Evolutionary conservation across 2,329 filamentous ascomycete genomes (phyloP).

Genomic region (Volutella citrinella): DNA sequence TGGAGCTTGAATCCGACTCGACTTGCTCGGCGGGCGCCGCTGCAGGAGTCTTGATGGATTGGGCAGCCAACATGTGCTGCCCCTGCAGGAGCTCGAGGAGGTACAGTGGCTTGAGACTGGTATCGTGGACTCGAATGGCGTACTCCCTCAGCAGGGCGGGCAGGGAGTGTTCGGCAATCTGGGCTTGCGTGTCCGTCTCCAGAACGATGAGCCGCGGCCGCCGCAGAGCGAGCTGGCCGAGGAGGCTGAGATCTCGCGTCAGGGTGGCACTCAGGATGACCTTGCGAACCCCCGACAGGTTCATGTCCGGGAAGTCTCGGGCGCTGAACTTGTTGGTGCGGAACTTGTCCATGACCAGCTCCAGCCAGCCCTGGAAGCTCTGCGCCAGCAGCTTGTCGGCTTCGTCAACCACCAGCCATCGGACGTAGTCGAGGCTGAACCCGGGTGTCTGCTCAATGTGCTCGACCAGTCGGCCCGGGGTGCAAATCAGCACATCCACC

Average conservation of each 20-base stretch:
- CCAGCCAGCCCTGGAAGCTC: slow-evolving; percentile 89
- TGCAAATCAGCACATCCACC: slow-evolving; percentile 86
- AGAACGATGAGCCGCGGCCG: slow-evolving; percentile 76
- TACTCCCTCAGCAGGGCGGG: slow-evolving; percentile 63
- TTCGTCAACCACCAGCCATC: slow-evolving; percentile 91
- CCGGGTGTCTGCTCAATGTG: slow-evolving; percentile 82
- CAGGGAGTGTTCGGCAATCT: slow-evolving; percentile 49
- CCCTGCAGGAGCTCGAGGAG: slow-evolving; percentile 72
- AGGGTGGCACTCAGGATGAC: slow-evolving; percentile 89
- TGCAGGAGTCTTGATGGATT: slow-evolving; percentile 6
- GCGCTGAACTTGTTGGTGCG: slow-evolving; percentile 46
- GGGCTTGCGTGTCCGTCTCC: slow-evolving; percentile 51
- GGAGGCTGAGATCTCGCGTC: slow-evolving; percentile 78
- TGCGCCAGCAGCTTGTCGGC: slow-evolving; percentile 89
- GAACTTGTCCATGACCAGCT: slow-evolving; percentile 64
- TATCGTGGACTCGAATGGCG: slow-evolving; percentile 66
- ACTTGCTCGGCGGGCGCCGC: slow-evolving; percentile 31
- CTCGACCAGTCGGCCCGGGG: slow-evolving; percentile 87
- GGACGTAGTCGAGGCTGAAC: slow-evolving; percentile 73
- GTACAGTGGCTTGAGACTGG: slow-evolving; percentile 75
- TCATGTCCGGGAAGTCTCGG: slow-evolving; percentile 52
- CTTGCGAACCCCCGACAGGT: slow-evolving; percentile 64
- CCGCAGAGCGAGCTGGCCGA: slow-evolving; percentile 69
- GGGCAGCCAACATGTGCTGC: slow-evolving; percentile 40
- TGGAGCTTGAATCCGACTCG: slow-evolving; percentile 21